phyloP scores from a whole-genome alignment of 2,329 filamentous ascomycete species.

The Macrophomina pseudophaseolina region DNA sequence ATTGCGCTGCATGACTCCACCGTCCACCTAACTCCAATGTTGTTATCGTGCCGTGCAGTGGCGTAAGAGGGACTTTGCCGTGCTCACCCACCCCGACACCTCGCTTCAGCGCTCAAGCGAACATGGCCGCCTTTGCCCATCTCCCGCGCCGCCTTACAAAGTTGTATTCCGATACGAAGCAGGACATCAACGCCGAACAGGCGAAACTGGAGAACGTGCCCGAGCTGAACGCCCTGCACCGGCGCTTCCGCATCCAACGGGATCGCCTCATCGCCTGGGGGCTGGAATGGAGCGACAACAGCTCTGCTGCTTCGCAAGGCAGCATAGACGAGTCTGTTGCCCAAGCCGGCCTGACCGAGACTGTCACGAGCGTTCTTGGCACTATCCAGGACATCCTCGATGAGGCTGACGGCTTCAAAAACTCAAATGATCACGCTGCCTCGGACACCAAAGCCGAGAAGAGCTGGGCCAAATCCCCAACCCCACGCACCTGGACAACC shows the following conservation, averaged over 20 bases:
- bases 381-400: conserved; percentile 81
- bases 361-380: conserved; percentile 77
- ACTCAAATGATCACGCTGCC: conserved; percentile 47
- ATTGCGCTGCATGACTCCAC: neutral
- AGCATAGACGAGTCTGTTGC: conserved; percentile 75
- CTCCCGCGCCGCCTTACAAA: conserved; percentile 63
- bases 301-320: conserved; percentile 58
- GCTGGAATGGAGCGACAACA: conserved; percentile 78
- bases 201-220: conserved; percentile 64
- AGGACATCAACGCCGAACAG: conserved; percentile 70
- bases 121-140: conserved; percentile 26
- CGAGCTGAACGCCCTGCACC: conserved; percentile 73
- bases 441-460: conserved; percentile 43
- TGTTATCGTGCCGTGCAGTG: neutral
- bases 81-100: conserved; percentile 3
- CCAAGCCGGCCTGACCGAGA: conserved; percentile 72
- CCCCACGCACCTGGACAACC: conserved; percentile 53
- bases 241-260: conserved; percentile 79
- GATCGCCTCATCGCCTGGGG: conserved; percentile 81
- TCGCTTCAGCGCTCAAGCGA: neutral
- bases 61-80: conserved; percentile 8
- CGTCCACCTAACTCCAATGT: neutral
- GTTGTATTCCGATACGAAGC: conserved; percentile 82
- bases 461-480: conserved; percentile 43
- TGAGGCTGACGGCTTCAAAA: conserved; percentile 75